phyloP scores from a whole-genome alignment of 139 green algal genomes.

The Desmodesmus armatus region DNA sequence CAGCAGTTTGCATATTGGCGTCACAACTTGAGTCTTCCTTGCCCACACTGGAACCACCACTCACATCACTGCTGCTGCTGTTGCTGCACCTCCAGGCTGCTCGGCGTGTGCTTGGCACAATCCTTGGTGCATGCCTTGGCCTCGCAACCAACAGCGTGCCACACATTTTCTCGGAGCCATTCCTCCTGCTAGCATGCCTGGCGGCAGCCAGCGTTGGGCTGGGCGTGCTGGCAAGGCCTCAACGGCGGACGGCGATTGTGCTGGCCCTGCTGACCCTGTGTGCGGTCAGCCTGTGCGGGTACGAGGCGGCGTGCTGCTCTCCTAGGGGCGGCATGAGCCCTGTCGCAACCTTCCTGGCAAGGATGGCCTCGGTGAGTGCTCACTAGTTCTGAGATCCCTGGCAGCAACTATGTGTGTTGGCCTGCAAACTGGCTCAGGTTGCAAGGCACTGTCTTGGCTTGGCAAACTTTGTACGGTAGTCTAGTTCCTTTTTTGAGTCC shows the following conservation, averaged over 20 bases:
- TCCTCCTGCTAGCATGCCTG: conserved; percentile 18
- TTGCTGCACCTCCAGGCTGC: conserved; percentile 1
- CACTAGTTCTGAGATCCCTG: too few species aligned
- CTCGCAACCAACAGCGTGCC: conserved; percentile 6
- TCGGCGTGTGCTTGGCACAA: conserved; percentile 16
- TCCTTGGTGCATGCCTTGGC: conserved; percentile 12
- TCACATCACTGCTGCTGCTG: neutral
- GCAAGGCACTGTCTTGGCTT: too few species aligned
- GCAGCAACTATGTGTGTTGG: too few species aligned
- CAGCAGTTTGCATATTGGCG: too few species aligned
- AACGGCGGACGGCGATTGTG: neutral
- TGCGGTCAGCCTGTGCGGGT: conserved; percentile 7
- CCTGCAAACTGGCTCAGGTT: too few species aligned
- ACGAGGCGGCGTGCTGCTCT: conserved; percentile 6
- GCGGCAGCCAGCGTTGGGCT: neutral
- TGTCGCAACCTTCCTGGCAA: neutral
- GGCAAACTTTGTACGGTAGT: too few species aligned
- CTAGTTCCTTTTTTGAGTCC: too few species aligned
- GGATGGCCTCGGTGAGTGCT: conserved; percentile 15
- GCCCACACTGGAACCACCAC: neutral
- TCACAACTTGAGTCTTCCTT: too few species aligned
- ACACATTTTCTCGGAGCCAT: neutral
- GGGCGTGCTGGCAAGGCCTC: neutral
- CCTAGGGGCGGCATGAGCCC: neutral
- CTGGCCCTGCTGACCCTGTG: conserved; percentile 18